Conservation (phyloP, 2,329 filamentous ascomycete genomes). For the Aspergillus uvarum region DNA sequence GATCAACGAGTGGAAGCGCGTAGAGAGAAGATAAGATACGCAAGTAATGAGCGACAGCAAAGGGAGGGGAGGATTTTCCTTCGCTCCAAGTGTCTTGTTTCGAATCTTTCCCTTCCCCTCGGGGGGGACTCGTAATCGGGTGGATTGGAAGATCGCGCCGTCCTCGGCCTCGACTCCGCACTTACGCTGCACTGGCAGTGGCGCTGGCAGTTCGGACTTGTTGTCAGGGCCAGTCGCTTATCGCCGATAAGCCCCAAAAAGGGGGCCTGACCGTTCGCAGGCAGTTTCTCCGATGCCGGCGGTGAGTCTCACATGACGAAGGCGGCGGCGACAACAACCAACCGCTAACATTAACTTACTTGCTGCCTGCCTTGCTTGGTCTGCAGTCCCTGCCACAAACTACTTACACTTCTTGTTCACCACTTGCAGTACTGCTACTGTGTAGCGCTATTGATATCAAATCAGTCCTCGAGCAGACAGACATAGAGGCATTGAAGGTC, state of each 20-base stretch:
- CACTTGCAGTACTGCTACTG: neutral
- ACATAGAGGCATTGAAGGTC: neutral
- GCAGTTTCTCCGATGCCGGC: neutral
- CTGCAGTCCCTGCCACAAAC: conserved; percentile 3
- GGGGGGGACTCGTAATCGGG: neutral
- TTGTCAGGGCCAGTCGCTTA: neutral
- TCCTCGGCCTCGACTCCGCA: neutral
- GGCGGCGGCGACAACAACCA: conserved; percentile 12
- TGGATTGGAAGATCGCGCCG: neutral
- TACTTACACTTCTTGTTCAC: neutral
- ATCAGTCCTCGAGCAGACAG: neutral
- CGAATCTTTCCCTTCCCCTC: too few relatives aligned
- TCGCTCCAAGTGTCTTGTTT: neutral
- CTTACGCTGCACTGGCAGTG: neutral
- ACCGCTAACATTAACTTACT: neutral
- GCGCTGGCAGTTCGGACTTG: too few relatives aligned
- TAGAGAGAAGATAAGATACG: conserved; percentile 6
- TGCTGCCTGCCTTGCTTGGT: conserved; percentile 6
- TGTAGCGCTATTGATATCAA: neutral
- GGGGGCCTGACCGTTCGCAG: neutral
- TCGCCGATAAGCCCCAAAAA: conserved; percentile 3
- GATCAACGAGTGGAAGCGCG: conserved; percentile 6
- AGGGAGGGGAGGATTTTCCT: neutral
- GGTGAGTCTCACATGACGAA: conserved; percentile 18
- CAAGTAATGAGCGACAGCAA: neutral